Percentiles rank a stretch among this genome's conserved stretches.
Evolutionary conservation across 495 filamentous ascomycete species (phyloP).

Genomic region (Talaromyces nanjingensis): DNA sequence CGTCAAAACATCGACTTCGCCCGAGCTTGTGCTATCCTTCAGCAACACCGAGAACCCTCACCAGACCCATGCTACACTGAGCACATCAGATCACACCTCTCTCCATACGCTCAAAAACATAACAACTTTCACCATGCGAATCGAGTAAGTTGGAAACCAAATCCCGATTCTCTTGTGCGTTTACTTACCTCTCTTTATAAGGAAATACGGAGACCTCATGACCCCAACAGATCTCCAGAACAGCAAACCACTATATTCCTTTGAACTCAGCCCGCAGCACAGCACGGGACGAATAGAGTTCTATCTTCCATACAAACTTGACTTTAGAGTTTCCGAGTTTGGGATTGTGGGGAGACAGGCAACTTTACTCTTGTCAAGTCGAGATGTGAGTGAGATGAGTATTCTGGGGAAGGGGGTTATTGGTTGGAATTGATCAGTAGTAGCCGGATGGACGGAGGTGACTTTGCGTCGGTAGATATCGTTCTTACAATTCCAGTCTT

Average conservation of each 20-base stretch:
- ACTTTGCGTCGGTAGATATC: neutral
- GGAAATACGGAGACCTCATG: neutral
- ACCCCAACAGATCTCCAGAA: neutral
- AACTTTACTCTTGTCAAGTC: conserved; percentile 22
- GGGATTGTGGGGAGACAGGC: conserved; percentile 35
- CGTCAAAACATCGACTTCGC: neutral
- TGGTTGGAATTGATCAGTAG: conserved; percentile 26
- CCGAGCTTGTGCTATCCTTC: neutral
- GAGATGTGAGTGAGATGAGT: conserved; percentile 11
- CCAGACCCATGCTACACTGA: neutral
- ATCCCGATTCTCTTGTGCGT: neutral
- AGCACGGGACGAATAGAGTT: conserved; percentile 32
- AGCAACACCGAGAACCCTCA: neutral
- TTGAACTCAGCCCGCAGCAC: neutral
- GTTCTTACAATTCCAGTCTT: no score
- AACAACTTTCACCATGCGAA: neutral
- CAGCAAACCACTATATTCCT: neutral
- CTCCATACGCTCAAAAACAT: neutral
- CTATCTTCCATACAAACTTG: conserved; percentile 49
- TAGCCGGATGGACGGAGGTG: neutral
- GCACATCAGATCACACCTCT: neutral
- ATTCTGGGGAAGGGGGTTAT: conserved; percentile 26
- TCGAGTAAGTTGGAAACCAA: neutral
- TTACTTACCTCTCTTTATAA: neutral
- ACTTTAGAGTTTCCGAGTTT: conserved; percentile 42